Percentiles rank a stretch among this genome's conserved stretches.
Conservation (phyloP, 192 early-diverging fungal species). For the Rhizophagus sp. region DNA sequence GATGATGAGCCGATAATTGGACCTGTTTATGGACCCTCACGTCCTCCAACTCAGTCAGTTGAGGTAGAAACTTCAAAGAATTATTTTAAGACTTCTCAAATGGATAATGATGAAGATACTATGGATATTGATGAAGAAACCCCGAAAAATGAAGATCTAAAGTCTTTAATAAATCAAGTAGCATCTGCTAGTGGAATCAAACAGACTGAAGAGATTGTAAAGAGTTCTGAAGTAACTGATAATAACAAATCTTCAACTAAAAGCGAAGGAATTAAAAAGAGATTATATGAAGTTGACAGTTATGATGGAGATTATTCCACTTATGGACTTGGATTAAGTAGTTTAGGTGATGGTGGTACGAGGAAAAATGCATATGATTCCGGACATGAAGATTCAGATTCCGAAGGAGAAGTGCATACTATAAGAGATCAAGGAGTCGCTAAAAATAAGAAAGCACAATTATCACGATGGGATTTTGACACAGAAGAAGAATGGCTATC, state of each 20-base stretch:
- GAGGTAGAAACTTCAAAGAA: constrained; percentile 35
- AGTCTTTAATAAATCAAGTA: constrained; percentile 22
- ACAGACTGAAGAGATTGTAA: constrained; percentile 14
- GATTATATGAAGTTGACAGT: constrained; percentile 8
- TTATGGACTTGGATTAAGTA: constrained; percentile 51
- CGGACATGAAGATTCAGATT: constrained; percentile 39
- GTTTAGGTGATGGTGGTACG: constrained; percentile 39
- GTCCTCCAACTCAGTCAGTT: constrained; percentile 7
- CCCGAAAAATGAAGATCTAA: not conserved
- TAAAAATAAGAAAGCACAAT: constrained; percentile 68
- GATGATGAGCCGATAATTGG: constrained; percentile 36
- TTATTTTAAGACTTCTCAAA: constrained; percentile 29
- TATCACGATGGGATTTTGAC: constrained; percentile 78
- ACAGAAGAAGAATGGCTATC: constrained; percentile 72
- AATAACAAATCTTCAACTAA: constrained; percentile 4
- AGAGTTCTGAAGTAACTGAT: not conserved
- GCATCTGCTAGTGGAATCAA: constrained; percentile 21
- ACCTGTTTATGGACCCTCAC: not conserved
- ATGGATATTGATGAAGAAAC: constrained; percentile 19
- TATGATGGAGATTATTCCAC: constrained; percentile 46
- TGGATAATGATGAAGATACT: constrained; percentile 27
- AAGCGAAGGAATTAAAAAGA: constrained; percentile 26
- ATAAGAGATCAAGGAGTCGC: constrained; percentile 65
- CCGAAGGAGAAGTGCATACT: constrained; percentile 35
- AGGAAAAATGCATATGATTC: constrained; percentile 51